phyloP scores from a whole-genome alignment of 179 eudicot genomes.

The Actinidia polygama region DNA sequence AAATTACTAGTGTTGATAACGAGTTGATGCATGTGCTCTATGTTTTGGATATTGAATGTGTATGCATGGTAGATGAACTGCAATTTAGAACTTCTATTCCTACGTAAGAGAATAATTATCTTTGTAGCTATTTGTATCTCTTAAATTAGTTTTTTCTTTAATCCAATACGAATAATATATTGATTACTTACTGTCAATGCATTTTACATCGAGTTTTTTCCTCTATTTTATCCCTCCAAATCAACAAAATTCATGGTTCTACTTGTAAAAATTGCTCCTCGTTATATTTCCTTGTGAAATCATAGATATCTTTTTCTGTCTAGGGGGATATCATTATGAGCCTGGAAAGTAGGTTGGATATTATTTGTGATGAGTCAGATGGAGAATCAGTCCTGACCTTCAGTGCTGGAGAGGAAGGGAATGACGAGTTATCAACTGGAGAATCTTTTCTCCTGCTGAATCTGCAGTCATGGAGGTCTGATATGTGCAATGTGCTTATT shows the following conservation, averaged over 20 bases:
- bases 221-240: not conserved
- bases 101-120: not conserved
- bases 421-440: constrained; percentile 33
- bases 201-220: not conserved
- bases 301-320: not conserved
- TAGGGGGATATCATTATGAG: constrained; percentile 84
- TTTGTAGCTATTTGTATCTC: not conserved
- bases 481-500: constrained; percentile 1
- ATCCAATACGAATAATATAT: not conserved
- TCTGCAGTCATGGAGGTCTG: constrained; percentile 66
- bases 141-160: not conserved
- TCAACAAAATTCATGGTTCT: not conserved
- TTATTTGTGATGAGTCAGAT: constrained; percentile 81
- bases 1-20: not conserved
- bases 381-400: constrained; percentile 37
- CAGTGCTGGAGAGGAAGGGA: constrained; percentile 42
- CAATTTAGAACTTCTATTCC: not conserved
- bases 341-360: constrained; percentile 78
- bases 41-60: not conserved
- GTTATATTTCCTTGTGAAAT: constrained; percentile 3
- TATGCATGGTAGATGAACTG: not conserved
- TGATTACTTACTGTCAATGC: not conserved
- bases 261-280: not conserved
- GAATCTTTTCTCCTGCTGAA: constrained; percentile 44
- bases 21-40: not conserved